Evolutionary conservation across 305 asterid genomes (phyloP).

Genomic region (Fraxinus greggii): DNA sequence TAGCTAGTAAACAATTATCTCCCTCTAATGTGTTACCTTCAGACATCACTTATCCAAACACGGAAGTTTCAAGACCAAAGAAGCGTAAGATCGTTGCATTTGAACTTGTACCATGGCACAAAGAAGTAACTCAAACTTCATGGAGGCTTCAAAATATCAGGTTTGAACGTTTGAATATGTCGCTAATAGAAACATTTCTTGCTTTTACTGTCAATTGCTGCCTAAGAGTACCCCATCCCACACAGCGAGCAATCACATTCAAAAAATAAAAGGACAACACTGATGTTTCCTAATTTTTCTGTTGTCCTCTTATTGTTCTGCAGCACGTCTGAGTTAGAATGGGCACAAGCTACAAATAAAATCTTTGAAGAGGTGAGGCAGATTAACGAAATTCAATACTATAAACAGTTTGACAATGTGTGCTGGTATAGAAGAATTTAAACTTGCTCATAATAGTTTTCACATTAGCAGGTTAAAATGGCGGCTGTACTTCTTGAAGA

Average conservation of each 20-base stretch:
- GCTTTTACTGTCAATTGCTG: background rate
- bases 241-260: background rate
- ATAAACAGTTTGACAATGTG: background rate
- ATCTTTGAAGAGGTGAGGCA: constrained; percentile 53
- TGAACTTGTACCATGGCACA: constrained; percentile 60
- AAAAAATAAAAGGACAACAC: background rate
- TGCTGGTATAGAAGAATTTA: background rate
- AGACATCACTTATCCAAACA: constrained; percentile 31
- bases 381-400: constrained; percentile 12
- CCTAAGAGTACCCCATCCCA: background rate
- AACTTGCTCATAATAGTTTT: constrained; percentile 4
- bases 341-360: constrained; percentile 57
- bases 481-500: constrained; percentile 43
- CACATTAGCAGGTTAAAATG: constrained; percentile 41
- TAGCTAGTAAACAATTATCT: constrained; percentile 29
- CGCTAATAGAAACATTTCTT: background rate
- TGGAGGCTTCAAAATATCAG: constrained; percentile 42
- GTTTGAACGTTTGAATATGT: constrained; percentile 27
- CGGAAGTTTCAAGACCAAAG: constrained; percentile 39
- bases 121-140: constrained; percentile 42
- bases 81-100: constrained; percentile 50
- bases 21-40: constrained; percentile 34
- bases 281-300: constrained; percentile 17
- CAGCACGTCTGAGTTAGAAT: constrained; percentile 46
- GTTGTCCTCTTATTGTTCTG: constrained; percentile 26